Evolutionary conservation across 768 basidiomycete species (phyloP).

Genomic region (Sporobolomyces phaffii): DNA sequence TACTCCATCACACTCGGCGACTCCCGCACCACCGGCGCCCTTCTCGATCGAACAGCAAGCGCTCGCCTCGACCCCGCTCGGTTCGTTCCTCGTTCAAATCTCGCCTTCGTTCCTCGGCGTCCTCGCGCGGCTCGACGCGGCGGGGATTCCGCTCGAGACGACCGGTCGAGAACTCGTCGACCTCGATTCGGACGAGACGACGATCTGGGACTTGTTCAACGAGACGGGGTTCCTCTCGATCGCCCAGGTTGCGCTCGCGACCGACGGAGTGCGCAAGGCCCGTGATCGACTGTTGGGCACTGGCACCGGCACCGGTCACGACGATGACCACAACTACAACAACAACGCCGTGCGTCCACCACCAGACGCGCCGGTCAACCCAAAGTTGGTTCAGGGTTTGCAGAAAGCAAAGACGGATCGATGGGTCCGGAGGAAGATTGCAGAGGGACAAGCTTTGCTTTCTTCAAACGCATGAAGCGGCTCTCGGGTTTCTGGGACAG

Average conservation of each 20-base stretch:
- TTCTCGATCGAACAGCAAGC: neutral
- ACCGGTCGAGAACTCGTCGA: neutral
- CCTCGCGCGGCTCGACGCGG: neutral
- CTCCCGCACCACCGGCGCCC: neutral
- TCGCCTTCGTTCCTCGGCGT: neutral
- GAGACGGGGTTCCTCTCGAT: neutral
- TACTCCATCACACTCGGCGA: neutral
- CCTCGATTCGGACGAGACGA: neutral
- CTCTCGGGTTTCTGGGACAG: no score
- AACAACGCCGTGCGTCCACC: no score
- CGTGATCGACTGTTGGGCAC: no score
- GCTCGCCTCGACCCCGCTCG: constrained; percentile 2
- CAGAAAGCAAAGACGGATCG: neutral
- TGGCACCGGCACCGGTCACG: no score
- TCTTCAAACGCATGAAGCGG: no score
- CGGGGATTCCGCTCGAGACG: neutral
- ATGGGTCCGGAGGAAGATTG: neutral
- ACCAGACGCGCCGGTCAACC: neutral
- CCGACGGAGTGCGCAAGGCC: constrained; percentile 21
- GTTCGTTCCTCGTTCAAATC: constrained; percentile 3
- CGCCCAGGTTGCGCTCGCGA: constrained; percentile 1
- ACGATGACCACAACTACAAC: no score
- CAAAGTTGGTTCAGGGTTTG: neutral
- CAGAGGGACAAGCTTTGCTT: neutral
- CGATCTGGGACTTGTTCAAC: constrained; percentile 7